Evolutionary conservation across 768 basidiomycete genomes (phyloP).

Genomic region (Dioszegia hungarica): DNA sequence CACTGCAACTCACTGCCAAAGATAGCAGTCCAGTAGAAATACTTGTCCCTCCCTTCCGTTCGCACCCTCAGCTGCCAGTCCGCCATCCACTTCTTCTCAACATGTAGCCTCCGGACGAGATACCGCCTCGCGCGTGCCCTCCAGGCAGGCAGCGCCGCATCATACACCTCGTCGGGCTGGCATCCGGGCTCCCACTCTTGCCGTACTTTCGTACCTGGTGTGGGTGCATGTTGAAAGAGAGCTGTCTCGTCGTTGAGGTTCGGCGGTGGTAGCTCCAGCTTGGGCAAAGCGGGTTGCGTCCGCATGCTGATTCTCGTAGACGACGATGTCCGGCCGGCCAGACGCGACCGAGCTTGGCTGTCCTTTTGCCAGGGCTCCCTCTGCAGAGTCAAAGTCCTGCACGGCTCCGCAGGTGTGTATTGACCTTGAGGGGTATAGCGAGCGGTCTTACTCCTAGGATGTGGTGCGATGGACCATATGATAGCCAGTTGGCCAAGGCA

Average conservation of each 20-base stretch:
- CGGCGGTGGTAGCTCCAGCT: not conserved
- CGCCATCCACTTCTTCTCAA: conserved; percentile 41
- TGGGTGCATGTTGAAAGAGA: conserved; percentile 21
- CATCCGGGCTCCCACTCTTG: conserved; percentile 31
- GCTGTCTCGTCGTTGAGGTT: conserved; percentile 16
- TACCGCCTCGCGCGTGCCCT: conserved; percentile 28
- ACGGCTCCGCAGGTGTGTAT: too few relatives aligned
- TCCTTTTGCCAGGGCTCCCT: too few relatives aligned
- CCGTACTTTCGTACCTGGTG: conserved; percentile 4
- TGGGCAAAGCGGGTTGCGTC: not conserved
- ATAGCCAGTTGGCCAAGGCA: too few relatives aligned
- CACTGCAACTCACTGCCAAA: conserved; percentile 43
- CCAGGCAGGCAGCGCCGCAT: conserved; percentile 32
- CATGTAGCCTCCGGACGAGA: conserved; percentile 30
- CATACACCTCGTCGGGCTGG: conserved; percentile 47
- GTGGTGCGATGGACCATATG: too few relatives aligned
- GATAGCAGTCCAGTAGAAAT: conserved; percentile 48
- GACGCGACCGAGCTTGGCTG: too few relatives aligned
- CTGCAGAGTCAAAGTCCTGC: too few relatives aligned
- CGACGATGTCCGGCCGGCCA: too few relatives aligned
- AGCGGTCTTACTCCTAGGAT: too few relatives aligned
- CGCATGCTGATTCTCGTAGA: too few relatives aligned
- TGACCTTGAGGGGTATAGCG: too few relatives aligned
- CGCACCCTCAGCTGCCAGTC: conserved; percentile 39
- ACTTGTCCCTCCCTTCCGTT: conserved; percentile 36